phyloP scores from a whole-genome alignment of 2,329 filamentous ascomycete genomes.

The Aspergillus terreus region DNA sequence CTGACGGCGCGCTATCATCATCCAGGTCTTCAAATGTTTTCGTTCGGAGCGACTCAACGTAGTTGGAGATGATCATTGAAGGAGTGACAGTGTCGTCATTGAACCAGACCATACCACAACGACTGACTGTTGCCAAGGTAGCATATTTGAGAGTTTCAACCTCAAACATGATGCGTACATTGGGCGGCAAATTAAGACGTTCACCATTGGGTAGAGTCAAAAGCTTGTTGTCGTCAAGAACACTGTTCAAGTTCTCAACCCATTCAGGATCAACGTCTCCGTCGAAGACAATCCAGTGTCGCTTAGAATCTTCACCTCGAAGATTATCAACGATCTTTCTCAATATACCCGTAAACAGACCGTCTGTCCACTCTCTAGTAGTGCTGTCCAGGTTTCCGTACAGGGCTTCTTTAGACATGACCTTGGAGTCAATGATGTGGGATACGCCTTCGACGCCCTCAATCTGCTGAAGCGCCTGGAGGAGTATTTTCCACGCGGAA shows the following conservation, averaged over 20 bases:
- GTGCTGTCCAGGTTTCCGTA: slow-evolving; percentile 96
- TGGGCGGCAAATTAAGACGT: slow-evolving; percentile 86
- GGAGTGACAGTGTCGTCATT: slow-evolving; percentile 95
- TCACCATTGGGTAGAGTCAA: slow-evolving; percentile 96
- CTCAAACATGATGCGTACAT: slow-evolving; percentile 99
- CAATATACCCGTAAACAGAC: slow-evolving; percentile 94
- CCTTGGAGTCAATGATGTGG: slow-evolving; percentile 98
- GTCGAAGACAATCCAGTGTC: slow-evolving; percentile 99
- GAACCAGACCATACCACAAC: slow-evolving; percentile 99
- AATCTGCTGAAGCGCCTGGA: slow-evolving; percentile 85
- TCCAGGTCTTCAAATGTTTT: slow-evolving; percentile 92
- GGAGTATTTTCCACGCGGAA: slow-evolving; percentile 84
- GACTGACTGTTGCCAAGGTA: slow-evolving; percentile 96
- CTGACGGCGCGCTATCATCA: slow-evolving; percentile 77
- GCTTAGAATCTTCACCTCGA: slow-evolving; percentile 91
- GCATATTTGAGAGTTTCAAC: slow-evolving; percentile 97
- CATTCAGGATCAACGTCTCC: slow-evolving; percentile 98
- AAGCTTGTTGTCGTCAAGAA: slow-evolving; percentile 97
- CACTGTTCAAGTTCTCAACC: slow-evolving; percentile 99
- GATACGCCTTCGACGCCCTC: slow-evolving; percentile 91
- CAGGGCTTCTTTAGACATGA: slow-evolving; percentile 98
- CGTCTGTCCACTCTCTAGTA: slow-evolving; percentile 97
- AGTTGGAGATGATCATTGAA: slow-evolving; percentile 88
- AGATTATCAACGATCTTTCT: slow-evolving; percentile 99
- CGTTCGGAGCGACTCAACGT: slow-evolving; percentile 76